Evolutionary conservation across 164 flowering plant species (phyloP), one percentile per base, ranked within the genome.

Genomic region (Platanus orientalis): DNA sequence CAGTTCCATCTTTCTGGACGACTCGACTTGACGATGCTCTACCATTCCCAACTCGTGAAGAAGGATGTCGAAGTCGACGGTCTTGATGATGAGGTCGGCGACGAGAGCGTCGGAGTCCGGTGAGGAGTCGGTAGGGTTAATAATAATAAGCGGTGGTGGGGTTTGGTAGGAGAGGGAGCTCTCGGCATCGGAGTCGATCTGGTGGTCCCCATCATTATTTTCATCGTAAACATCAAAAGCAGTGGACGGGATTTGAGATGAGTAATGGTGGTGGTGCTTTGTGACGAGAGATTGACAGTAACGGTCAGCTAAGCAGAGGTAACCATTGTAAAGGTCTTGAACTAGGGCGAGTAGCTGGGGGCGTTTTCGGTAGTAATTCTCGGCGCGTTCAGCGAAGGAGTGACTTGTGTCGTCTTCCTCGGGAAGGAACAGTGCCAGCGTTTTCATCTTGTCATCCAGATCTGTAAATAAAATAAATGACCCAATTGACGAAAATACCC

Each of bases 371-470:
- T 87, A 89, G 68, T 85, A 89, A n/a, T 78, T 77, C 28, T 89
- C 87, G n/a, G 96, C 96, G 0, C 91, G 77, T 32, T 81, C 76
- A 0, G 86, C 91, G 36, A 89, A 87, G 11, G 83, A 75, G 71
- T 89, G 85, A n/a, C n/a, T n/a, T 0, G 60, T 25, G 10, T 62
- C 68, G 32, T 73, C 72, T 32, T 78, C 81, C 32, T 76, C 82
- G 0, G 60, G 54, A 1, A 53, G 45, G 62, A 51, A 58, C 7
- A 49, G 16, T 6, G 72, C 62, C n/a, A 81, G 25, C 45, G 48
- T 66, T 53, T 79, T 81, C 78, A 89, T 76, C 64, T 76, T 80
- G 68, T 77, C 76, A 0, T 89, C 90, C 65, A 89, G 25, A 42
- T 80, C 90, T 82, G 64, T 49, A 2, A 14, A 45, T 17, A 2